Evolutionary conservation across 305 asterid species (phyloP), one percentile per base, ranked within the genome.

Genomic region (Fraxinus dipetala): DNA sequence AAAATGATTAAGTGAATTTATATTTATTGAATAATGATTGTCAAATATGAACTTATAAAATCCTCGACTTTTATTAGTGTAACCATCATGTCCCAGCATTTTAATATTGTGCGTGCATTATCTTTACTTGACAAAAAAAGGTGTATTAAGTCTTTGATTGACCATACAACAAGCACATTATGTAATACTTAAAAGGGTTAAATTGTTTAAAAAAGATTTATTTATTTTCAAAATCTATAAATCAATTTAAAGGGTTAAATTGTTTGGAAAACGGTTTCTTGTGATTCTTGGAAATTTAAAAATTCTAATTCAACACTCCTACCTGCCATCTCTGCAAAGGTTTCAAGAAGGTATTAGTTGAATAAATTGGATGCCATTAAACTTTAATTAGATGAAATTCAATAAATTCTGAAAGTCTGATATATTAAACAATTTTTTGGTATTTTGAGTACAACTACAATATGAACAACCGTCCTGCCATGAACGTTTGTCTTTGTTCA

Each of bases 401-500:
- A 35, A 38, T 56, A 61, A 77, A 54, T 7, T 18, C 20, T 14
- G 20, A 48, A 48, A 48, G 14, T 48, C 59, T 4, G 7, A 48
- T 14, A 14, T 13, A 48, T 48, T 75, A 61, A 38, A 9, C 5
- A 56, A 14, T 7, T 5, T 0, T 11, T 16, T 18, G 16, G 72
- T 35, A 1, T 45, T 45, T 45, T 43, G 54, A 43, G 61, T 51
- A 16, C 61, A 51, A 75, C 76, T 18, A 56, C 69, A 84, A 72
- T 18, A 73, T 74, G 78, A 61, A 79, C 61, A 74, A 76, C 80
- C 40, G 74, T 30, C 70, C 80, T 40, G 85, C 84, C 80, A 82
- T 88, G 90, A 84, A 86, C 84, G 85, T 85, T 69, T 80, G 89
- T 82, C 89, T 84, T 82, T 0, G 65, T 2, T 32, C 24, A 2